Base-by-base conservation (phyloP, 805 yeast genomes). In the Cyberlindnera maritima region DNA sequence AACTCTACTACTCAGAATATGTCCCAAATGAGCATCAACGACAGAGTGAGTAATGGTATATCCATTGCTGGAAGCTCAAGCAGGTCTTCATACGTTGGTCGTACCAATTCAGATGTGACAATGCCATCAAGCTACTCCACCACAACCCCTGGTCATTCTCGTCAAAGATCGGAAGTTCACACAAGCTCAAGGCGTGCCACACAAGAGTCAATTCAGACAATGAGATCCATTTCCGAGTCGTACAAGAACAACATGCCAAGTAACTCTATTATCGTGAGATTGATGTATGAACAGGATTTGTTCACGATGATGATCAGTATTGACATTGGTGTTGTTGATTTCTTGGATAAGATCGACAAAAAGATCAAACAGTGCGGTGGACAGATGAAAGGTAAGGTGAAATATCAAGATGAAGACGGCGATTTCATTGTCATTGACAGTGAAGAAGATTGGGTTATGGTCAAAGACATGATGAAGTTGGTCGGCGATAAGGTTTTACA, bases 381-480 rank as follows among this genome's bases (percentile, higher is more conserved):
- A 13, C 54, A 70, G 39, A 66, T 69, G 47, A 71, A 67, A 19
- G 67, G 77, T 34, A 77, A 85, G 58, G 74, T 94, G 50, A 83
- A 83, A 64, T 92, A 89, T 63, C 81, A 81, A 62, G 99, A 94
- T 65, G 99, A 94, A 66, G 99, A 94, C 63, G 97, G 96, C 15
- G 99, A 94, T 63, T 85, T 79, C 62, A 95, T 94, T 36, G 81
- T 86, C 40, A 80, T 92, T 66, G 86, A 83, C 55, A 80, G 89
- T 28, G 85, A 85, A 52, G 97, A 92, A 43, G 98, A 92, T 63
- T 86, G 96, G 88, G 68, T 65, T 25, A 80, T 91, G 62, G 97
- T 96, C 2, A 76, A 84, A 47, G 97, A 88, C 53, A 76, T 79
- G 80, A 62, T 79, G 35, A 70, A 65, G 39, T 81, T 79, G 49